A percentile compares a stretch with the other conserved stretches of the same genome.
These are phyloP conservation scores for Polyplosphaeria fusca DNA, from an alignment of 495 filamentous ascomycete genomes.

Conservation along the genomic window DNA sequence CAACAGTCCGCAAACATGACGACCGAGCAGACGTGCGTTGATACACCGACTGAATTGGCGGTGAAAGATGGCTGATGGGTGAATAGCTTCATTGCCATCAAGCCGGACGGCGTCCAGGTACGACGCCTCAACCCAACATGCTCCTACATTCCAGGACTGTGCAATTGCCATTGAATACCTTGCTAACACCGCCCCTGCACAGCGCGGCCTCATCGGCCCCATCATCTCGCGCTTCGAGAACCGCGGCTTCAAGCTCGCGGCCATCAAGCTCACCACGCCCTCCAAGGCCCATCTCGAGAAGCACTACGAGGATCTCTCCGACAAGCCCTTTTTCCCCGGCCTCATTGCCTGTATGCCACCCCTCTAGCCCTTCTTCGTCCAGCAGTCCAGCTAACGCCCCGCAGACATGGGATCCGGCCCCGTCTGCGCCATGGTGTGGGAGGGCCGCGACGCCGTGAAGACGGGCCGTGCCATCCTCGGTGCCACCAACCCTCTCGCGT, in stretches of 20 bases:
- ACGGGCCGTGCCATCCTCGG: slow-evolving; percentile 93
- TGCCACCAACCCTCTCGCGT: slow-evolving; percentile 95
- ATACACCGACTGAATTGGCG: neutral
- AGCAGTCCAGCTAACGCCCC: slow-evolving; percentile 3
- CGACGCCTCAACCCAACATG: neutral
- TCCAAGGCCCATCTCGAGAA: slow-evolving; percentile 91
- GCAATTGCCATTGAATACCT: too few relatives aligned
- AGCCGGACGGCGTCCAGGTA: slow-evolving; percentile 99
- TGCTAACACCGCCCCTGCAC: slow-evolving; percentile 32
- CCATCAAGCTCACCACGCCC: slow-evolving; percentile 89
- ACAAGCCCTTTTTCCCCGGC: slow-evolving; percentile 95
- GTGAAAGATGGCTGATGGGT: slow-evolving; percentile 8
- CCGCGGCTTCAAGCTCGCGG: slow-evolving; percentile 95
- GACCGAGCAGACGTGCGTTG: slow-evolving; percentile 87
- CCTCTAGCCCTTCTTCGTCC: neutral
- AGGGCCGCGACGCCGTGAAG: slow-evolving; percentile 96
- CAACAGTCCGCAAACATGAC: slow-evolving; percentile 65
- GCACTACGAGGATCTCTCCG: slow-evolving; percentile 90
- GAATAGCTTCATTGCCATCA: slow-evolving; percentile 94
- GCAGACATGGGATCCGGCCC: slow-evolving; percentile 95
- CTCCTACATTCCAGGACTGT: too few relatives aligned
- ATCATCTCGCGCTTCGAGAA: slow-evolving; percentile 97
- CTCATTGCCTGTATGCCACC: slow-evolving; percentile 70
- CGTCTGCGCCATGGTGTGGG: slow-evolving; percentile 98
- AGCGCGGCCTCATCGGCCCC: slow-evolving; percentile 94